Base-by-base conservation (phyloP, 345 rosid genomes). In the Moricandia arvensis region DNA sequence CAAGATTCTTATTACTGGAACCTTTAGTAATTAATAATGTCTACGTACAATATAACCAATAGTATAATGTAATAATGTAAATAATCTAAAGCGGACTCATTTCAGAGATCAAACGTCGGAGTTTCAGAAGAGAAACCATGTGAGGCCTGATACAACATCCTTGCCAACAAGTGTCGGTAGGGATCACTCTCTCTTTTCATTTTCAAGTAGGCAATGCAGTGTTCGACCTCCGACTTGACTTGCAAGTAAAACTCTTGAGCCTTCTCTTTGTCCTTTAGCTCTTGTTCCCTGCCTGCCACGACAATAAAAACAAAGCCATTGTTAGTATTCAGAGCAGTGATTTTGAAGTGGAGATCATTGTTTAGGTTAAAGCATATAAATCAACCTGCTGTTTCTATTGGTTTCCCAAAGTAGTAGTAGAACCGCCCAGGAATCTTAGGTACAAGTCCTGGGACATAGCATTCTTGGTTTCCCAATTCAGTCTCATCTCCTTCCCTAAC, bases 391-490 rank as follows among this genome's bases (percentile, higher is more conserved):
- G 90, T 86, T 62, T 89, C 86, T n/a, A 93, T 88, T 63, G 98
- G 93, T 75, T 87, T 91, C 17, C 93, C 94, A 6, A 91, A 93
- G 65, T 82, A 82, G 62, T 63, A 91, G 82, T 93, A 93, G 63
- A 88, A 86, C 63, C 88, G 82, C 38, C 97, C 97, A 0, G 98
- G 98, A 58, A 89, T 59, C 77, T 87, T 93, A 57, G 98, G 98
- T 73, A 80, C 13, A 55, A 86, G 30, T 31, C 85, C 81, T 41
- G 93, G 93, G 0, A 83, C 4, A 82, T 87, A 85, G 45, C 80
- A 55, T 21, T 80, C 83, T 74, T 88, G 93, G 63, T 86, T 81
- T 72, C 83, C 88, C 41, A 88, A 77, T 71, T 89, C 93, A 15
- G 88, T 89, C 8, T 57, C 38, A 4, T 78, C 82, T 31, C 78